Evolutionary conservation across 1,284 basidiomycete species (phyloP).

Genomic region (Singerocomus inundabilis): DNA sequence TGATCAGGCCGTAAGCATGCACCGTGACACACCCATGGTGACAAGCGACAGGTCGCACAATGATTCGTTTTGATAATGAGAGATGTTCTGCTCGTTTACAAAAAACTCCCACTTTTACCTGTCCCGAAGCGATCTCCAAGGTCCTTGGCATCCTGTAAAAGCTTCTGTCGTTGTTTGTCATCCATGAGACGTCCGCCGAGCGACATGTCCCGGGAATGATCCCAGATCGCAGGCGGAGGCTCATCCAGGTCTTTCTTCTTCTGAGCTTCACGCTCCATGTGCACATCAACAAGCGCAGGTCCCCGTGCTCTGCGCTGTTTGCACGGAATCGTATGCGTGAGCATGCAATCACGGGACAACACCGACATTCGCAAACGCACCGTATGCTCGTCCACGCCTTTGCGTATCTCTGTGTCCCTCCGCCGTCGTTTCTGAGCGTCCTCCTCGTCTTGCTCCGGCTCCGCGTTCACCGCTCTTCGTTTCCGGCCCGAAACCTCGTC

Average conservation of each 20-base stretch:
- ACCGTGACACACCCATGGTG: slow-evolving; percentile 12
- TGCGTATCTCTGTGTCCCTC: slow-evolving; percentile 69
- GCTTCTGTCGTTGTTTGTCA: slow-evolving; percentile 71
- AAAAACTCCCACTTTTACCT: slow-evolving; percentile 63
- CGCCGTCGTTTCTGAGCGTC: slow-evolving; percentile 50
- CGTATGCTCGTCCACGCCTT: slow-evolving; percentile 77
- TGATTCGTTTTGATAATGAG: background rate
- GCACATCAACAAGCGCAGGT: slow-evolving; percentile 67
- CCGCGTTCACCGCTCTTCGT: slow-evolving; percentile 61
- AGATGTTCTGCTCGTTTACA: slow-evolving; percentile 30
- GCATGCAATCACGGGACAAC: background rate
- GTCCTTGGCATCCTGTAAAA: slow-evolving; percentile 76
- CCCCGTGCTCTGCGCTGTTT: slow-evolving; percentile 63
- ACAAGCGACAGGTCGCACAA: background rate
- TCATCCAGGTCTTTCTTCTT: slow-evolving; percentile 45
- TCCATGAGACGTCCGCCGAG: slow-evolving; percentile 83
- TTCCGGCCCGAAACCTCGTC: slow-evolving; percentile 88
- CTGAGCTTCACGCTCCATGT: slow-evolving; percentile 36
- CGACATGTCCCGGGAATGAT: slow-evolving; percentile 84
- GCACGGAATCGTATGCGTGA: background rate
- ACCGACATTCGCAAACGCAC: slow-evolving; percentile 45
- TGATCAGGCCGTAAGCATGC: background rate
- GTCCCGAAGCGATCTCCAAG: slow-evolving; percentile 80
- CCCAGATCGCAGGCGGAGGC: slow-evolving; percentile 74
- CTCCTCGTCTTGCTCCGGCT: slow-evolving; percentile 35